Base-by-base conservation (phyloP, 164 flowering plant species). In the Pachysandra terminalis region DNA sequence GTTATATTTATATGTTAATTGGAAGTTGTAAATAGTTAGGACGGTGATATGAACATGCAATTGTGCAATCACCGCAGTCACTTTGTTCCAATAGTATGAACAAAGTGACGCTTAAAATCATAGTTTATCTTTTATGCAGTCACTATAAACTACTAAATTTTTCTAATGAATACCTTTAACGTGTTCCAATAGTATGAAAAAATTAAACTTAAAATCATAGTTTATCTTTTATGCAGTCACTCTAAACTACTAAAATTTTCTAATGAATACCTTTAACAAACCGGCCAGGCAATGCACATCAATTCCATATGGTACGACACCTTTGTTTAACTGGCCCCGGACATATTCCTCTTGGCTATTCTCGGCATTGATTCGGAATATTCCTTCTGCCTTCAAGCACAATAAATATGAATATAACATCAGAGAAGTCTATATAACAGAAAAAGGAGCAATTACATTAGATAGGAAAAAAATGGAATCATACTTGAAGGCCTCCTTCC, bases 401-500 rank as follows among this genome's bases (percentile, higher is more conserved):
- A 63, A 69, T 27, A 73, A 53, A 21, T 22, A 66, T 19, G 37
- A 51, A 59, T 5, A 41, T 17, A 23, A 52, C 35, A 57, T 17
- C 27, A 58, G 35, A 64, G 41, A 28, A 15, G 51, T 45, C 51
- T 51, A 13, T 24, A 12, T 10, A 45, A 22, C 3, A 28, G 63
- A 55, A 63, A 19, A 51, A 67, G 5, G 0, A 19, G 15, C 48
- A 32, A 54, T 37, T 12, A 45, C 25, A 7, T 19, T 15, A 28
- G 58, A 14, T 26, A 54, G 9, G 25, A 15, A 14, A 51, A 57
- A 70, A 69, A 40, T 25, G 67, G 16, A 68, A 61, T 76, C 83
- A 63, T 87, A 90, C 98, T 67, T 81, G 82, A 69, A 95, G 96
- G 69, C 97, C 98, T 25, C 91, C 90, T 72, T 74, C 90, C 24